Percentiles rank a stretch among this genome's conserved stretches.
Conservation (phyloP, 2,329 filamentous ascomycete species). For the Colletotrichum sublineola region DNA sequence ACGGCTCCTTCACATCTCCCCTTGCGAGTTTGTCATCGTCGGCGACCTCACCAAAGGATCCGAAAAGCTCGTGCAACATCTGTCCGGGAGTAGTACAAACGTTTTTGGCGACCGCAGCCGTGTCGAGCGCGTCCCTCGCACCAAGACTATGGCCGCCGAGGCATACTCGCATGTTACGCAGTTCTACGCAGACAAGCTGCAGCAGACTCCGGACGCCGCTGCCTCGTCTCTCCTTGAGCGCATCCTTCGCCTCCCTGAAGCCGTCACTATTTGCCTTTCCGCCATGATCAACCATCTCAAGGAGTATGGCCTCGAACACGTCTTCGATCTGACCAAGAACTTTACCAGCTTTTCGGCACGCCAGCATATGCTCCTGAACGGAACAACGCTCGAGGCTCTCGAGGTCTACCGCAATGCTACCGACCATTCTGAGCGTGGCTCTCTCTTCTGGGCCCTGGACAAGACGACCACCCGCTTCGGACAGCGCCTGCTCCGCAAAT, state of each 20-base stretch:
- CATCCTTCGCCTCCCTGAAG: slow-evolving; percentile 85
- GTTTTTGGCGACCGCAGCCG: slow-evolving; percentile 92
- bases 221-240: slow-evolving; percentile 82
- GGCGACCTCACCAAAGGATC: slow-evolving; percentile 91
- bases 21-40: slow-evolving; percentile 94
- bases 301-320: slow-evolving; percentile 93
- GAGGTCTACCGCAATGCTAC: slow-evolving; percentile 97
- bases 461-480: slow-evolving; percentile 93
- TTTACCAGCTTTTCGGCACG: slow-evolving; percentile 95
- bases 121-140: slow-evolving; percentile 81
- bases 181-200: slow-evolving; percentile 91
- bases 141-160: slow-evolving; percentile 86
- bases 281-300: slow-evolving; percentile 95
- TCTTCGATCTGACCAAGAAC: slow-evolving; percentile 96
- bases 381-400: slow-evolving; percentile 91
- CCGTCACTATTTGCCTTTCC: slow-evolving; percentile 91
- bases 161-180: slow-evolving; percentile 89
- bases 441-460: slow-evolving; percentile 95
- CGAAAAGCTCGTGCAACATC: slow-evolving; percentile 90
- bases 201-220: slow-evolving; percentile 55
- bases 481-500: slow-evolving; percentile 88
- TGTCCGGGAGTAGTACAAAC: slow-evolving; percentile 90
- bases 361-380: slow-evolving; percentile 96
- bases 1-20: slow-evolving; percentile 92
- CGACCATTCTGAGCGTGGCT: slow-evolving; percentile 86